Evolutionary conservation across 257 asterid species (phyloP).

Genomic region (Striga asiatica): DNA sequence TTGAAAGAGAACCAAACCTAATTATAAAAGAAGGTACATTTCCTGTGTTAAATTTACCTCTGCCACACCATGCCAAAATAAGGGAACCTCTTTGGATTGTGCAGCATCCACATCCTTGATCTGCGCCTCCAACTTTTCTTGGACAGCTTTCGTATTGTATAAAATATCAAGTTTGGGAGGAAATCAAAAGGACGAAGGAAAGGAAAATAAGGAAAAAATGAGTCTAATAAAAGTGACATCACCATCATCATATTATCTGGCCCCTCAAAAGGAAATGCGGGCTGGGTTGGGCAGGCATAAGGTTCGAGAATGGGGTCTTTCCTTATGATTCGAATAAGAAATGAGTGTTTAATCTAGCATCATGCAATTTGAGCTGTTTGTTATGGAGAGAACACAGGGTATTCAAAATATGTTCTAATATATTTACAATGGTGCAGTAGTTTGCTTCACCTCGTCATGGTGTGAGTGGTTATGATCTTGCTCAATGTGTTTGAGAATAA

Average conservation of each 20-base stretch:
- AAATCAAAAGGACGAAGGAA: no score
- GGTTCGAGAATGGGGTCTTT: no score
- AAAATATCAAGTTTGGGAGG: no score
- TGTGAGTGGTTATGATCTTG: no score
- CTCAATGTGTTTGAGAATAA: no score
- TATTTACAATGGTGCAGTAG: no score
- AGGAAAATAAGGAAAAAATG: slow-evolving; percentile 9
- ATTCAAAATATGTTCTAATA: not conserved
- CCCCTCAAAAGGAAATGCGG: no score
- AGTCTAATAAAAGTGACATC: not conserved
- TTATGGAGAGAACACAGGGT: not conserved
- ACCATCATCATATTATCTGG: no score
- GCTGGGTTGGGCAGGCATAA: no score
- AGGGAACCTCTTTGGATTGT: slow-evolving; percentile 50
- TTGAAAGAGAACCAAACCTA: not conserved
- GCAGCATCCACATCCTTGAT: slow-evolving; percentile 64
- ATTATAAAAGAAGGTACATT: not conserved
- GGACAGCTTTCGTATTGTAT: slow-evolving; percentile 68
- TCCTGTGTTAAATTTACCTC: slow-evolving; percentile 45
- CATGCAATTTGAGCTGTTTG: not conserved
- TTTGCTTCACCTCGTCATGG: no score
- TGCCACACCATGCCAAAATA: slow-evolving; percentile 81
- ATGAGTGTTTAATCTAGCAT: not conserved
- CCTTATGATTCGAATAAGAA: no score
- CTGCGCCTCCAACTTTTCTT: slow-evolving; percentile 52